Evolutionary conservation across 2,329 filamentous ascomycete genomes (phyloP), one percentile per base, ranked within the genome.

Genomic region (Massarina eburnea): DNA sequence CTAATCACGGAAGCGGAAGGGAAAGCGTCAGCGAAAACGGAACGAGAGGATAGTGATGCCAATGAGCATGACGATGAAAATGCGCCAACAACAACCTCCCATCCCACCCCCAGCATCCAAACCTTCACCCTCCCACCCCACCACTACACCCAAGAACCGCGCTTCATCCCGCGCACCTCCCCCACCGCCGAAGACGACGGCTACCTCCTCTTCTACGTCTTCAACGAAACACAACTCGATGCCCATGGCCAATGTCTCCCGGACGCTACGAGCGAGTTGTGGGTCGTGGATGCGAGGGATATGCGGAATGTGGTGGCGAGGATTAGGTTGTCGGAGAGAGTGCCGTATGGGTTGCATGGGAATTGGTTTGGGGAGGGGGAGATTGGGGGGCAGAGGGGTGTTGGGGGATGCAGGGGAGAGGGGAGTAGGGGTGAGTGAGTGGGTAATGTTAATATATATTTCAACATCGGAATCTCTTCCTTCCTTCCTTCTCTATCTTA

Each of bases 151-250:
- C 85, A 88, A 59, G 85, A 88, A 64, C 79, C 84, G 1, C 77
- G 81, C 1, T 89, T 89, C 49, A 77, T 89, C 4, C 71, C 83
- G 3, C 50, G 57, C 14, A 1, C 33, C 38, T 27, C 18, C 41
- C 20, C 68, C 41, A 6, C 34, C 41, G 9, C 22, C 1, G 86
- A 89, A 61, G 84, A 88, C 54, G 82, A 85, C 51, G 85, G 86
- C 0, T 88, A 78, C 68, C 70, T 88, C 0, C 69, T 89, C 4
- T 84, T 81, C 36, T 88, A 86, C 52, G 83, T 85, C 1, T 89
- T 89, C 50, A 82, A 89, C 51, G 85, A 88, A 55, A 73, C 75
- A 1, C 35, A 38, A n/a, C 21, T 38, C n/a, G 74, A 82, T n/a
- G 59, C 67, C 1, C 45, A 67, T 0, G 80, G 78, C 0, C 68